Percentiles rank a stretch among this genome's conserved stretches.
These are phyloP conservation scores for Fusarium sp. DNA, from an alignment of 2,329 filamentous ascomycete species.

Conservation along the genomic window DNA sequence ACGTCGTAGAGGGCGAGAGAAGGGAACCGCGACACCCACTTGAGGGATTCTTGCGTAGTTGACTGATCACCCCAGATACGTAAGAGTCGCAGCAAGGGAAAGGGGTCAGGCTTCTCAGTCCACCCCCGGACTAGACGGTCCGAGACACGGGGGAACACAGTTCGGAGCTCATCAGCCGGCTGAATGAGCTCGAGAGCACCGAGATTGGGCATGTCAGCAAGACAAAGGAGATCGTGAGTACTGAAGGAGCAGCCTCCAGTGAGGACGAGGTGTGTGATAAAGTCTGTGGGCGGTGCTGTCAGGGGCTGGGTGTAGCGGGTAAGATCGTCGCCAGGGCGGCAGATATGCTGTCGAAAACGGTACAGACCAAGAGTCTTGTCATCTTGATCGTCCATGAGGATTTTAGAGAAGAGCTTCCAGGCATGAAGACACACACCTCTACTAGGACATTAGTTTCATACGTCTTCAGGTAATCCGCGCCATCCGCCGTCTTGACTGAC, in stretches of 20 bases:
- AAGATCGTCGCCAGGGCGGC: slow-evolving; percentile 54
- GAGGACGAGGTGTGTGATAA: slow-evolving; percentile 60
- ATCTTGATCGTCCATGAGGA: slow-evolving; percentile 52
- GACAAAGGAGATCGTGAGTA: slow-evolving; percentile 57
- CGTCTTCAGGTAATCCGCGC: not conserved
- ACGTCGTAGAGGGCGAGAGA: slow-evolving; percentile 63
- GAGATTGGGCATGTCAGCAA: slow-evolving; percentile 62
- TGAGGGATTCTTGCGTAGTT: slow-evolving; percentile 58
- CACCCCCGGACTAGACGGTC: slow-evolving; percentile 65
- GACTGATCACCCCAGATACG: slow-evolving; percentile 61
- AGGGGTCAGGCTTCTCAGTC: slow-evolving; percentile 59
- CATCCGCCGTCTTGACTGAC: slow-evolving; percentile 46
- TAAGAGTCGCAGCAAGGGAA: slow-evolving; percentile 64
- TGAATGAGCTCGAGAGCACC: slow-evolving; percentile 64
- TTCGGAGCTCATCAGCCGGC: slow-evolving; percentile 50
- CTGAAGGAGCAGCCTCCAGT: slow-evolving; percentile 55
- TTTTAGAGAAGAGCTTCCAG: slow-evolving; percentile 58
- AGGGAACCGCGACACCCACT: slow-evolving; percentile 60
- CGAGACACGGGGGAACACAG: slow-evolving; percentile 56
- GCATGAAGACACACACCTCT: slow-evolving; percentile 58
- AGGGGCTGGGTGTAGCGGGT: slow-evolving; percentile 57
- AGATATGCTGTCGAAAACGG: slow-evolving; percentile 59
- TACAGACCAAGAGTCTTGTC: slow-evolving; percentile 57
- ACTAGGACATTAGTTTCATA: slow-evolving; percentile 3
- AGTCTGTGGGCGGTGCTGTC: slow-evolving; percentile 55